phyloP scores from a whole-genome alignment of 441 rosid species.

The Kokia cookei region DNA sequence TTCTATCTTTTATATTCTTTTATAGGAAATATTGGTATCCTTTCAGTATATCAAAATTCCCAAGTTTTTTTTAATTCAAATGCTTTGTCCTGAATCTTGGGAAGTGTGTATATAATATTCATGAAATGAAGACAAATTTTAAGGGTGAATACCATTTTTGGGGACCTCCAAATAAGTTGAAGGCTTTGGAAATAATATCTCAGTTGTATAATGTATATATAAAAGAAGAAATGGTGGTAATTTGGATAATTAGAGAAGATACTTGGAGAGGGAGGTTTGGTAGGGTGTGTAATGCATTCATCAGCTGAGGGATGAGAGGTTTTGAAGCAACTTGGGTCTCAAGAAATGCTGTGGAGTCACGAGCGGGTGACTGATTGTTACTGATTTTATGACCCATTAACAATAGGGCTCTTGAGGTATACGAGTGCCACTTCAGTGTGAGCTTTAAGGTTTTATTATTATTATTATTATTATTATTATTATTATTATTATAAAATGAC shows the following conservation, averaged over 20 bases:
- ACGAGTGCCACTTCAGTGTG: not conserved
- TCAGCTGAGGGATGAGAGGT: not conserved
- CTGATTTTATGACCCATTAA: slow-evolving; percentile 7
- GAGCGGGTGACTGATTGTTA: slow-evolving; percentile 17
- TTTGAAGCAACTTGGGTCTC: slow-evolving; percentile 18
- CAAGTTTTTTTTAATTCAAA: not conserved
- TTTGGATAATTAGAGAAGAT: not conserved
- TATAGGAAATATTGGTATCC: not conserved
- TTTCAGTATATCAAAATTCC: not conserved
- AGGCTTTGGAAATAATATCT: too few relatives aligned
- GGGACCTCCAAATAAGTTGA: not conserved
- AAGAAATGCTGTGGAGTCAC: slow-evolving; percentile 16
- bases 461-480: too few relatives aligned
- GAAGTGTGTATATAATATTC: not conserved
- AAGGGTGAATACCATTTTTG: not conserved
- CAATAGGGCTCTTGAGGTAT: not conserved
- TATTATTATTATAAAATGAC: too few relatives aligned
- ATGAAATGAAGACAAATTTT: not conserved
- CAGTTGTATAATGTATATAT: not conserved
- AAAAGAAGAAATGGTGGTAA: not conserved
- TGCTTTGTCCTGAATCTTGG: not conserved
- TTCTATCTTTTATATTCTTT: not conserved
- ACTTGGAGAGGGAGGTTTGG: slow-evolving; percentile 1
- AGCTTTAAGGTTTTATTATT: too few relatives aligned
- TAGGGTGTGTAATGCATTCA: not conserved